These are phyloP conservation scores for Moesziomyces aphidis DNA, from an alignment of 1,284 basidiomycete genomes.

Conservation along the genomic window DNA sequence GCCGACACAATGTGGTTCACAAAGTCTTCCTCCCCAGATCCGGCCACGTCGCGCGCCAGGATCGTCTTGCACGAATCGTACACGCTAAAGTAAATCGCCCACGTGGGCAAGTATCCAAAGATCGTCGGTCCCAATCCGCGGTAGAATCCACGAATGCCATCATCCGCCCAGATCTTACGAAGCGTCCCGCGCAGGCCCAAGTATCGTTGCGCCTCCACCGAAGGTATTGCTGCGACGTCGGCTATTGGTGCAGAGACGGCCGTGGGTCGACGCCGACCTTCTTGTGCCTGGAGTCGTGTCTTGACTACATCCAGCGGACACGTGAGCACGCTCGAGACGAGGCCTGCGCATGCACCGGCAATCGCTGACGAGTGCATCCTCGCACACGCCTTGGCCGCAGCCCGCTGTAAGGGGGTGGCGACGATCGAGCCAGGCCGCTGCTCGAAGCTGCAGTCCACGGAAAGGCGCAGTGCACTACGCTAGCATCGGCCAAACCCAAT, in stretches of 20 bases:
- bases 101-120: slow-evolving; percentile 66
- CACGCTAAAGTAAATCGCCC: slow-evolving; percentile 67
- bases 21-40: slow-evolving; percentile 43
- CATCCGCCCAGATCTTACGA: slow-evolving; percentile 56
- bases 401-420: too few species aligned
- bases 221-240: slow-evolving; percentile 6
- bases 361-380: slow-evolving; percentile 51
- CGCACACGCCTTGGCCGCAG: too few species aligned
- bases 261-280: slow-evolving; percentile 25
- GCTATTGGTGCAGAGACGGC: not conserved
- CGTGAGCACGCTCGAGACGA: slow-evolving; percentile 91
- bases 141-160: slow-evolving; percentile 65
- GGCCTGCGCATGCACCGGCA: slow-evolving; percentile 75
- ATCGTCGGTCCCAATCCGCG: slow-evolving; percentile 65
- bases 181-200: slow-evolving; percentile 32
- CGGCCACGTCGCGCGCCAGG: slow-evolving; percentile 9
- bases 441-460: too few species aligned
- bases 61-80: slow-evolving; percentile 60
- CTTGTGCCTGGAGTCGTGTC: slow-evolving; percentile 93
- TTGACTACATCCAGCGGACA: slow-evolving; percentile 98
- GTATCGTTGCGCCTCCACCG: slow-evolving; percentile 12
- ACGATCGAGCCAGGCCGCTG: too few species aligned
- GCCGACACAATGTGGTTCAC: slow-evolving; percentile 62
- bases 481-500: too few species aligned
- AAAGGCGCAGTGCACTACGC: too few species aligned